These are phyloP conservation scores for Suillus placidus DNA, from an alignment of 768 basidiomycete genomes.

Conservation along the genomic window DNA sequence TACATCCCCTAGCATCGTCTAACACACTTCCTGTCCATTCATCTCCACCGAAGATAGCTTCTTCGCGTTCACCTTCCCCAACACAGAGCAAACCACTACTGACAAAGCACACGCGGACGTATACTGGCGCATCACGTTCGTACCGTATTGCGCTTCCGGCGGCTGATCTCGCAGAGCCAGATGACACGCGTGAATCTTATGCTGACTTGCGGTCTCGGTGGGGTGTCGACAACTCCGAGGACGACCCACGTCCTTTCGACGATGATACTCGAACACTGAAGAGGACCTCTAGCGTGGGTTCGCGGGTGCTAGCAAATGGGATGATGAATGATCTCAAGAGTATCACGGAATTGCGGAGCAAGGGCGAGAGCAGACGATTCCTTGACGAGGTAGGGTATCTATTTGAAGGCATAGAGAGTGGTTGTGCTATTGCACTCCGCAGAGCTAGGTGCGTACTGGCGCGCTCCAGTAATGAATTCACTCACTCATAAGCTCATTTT, in stretches of 20 bases:
- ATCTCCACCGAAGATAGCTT: slow-evolving; percentile 28
- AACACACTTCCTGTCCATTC: slow-evolving; percentile 28
- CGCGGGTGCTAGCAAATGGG: slow-evolving; percentile 48
- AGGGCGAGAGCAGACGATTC: slow-evolving; percentile 79
- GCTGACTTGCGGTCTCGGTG: slow-evolving; percentile 71
- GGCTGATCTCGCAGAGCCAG: slow-evolving; percentile 48
- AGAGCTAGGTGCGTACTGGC: slow-evolving; percentile 59
- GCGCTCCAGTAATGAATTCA: background rate
- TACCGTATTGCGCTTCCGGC: slow-evolving; percentile 69
- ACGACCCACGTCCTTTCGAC: slow-evolving; percentile 53
- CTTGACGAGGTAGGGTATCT: slow-evolving; percentile 85
- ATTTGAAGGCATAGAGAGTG: slow-evolving; percentile 72
- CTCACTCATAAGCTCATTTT: background rate
- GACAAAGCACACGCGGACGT: slow-evolving; percentile 58
- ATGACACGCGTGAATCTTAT: slow-evolving; percentile 66
- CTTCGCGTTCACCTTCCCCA: slow-evolving; percentile 28
- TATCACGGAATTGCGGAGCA: slow-evolving; percentile 77
- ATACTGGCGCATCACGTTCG: slow-evolving; percentile 78
- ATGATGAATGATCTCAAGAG: slow-evolving; percentile 79
- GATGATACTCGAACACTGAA: slow-evolving; percentile 15
- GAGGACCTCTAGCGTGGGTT: slow-evolving; percentile 32
- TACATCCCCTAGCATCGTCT: slow-evolving; percentile 22
- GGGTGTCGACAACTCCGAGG: slow-evolving; percentile 82
- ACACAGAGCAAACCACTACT: slow-evolving; percentile 30
- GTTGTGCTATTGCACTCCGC: slow-evolving; percentile 55